A percentile compares a stretch with the other conserved stretches of the same genome.
These are phyloP conservation scores for Fusarium sp. DNA, from an alignment of 2,329 filamentous ascomycete genomes.

Conservation along the genomic window DNA sequence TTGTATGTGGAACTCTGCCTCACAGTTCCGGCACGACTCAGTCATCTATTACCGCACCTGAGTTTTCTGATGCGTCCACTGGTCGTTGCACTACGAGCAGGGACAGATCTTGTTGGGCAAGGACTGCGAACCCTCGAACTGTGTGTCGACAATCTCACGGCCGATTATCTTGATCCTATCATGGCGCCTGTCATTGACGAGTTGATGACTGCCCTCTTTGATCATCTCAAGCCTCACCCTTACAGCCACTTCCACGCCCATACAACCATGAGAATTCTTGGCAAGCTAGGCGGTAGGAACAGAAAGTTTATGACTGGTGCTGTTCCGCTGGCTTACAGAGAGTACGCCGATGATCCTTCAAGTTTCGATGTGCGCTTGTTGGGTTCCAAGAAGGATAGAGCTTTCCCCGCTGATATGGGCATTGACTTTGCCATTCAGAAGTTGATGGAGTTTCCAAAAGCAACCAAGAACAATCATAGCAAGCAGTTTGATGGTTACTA, in stretches of 20 bases:
- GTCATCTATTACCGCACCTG: slow-evolving; percentile 93
- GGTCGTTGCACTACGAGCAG: slow-evolving; percentile 92
- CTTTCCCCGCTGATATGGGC: slow-evolving; percentile 88
- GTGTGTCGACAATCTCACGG: slow-evolving; percentile 97
- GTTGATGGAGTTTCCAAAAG: slow-evolving; percentile 82
- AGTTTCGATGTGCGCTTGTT: slow-evolving; percentile 92
- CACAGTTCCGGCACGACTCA: slow-evolving; percentile 93
- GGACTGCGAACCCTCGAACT: slow-evolving; percentile 93
- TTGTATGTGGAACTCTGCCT: slow-evolving; percentile 97
- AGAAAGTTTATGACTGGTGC: slow-evolving; percentile 94
- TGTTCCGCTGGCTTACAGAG: slow-evolving; percentile 83
- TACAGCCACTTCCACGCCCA: slow-evolving; percentile 98
- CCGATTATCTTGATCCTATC: slow-evolving; percentile 97
- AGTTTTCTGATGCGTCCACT: slow-evolving; percentile 97
- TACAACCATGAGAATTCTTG: slow-evolving; percentile 96
- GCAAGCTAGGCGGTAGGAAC: slow-evolving; percentile 95
- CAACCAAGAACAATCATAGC: slow-evolving; percentile 61
- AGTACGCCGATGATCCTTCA: slow-evolving; percentile 86
- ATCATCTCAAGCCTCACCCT: slow-evolving; percentile 91
- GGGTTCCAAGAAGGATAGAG: slow-evolving; percentile 87
- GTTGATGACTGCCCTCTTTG: slow-evolving; percentile 96
- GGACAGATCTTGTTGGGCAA: slow-evolving; percentile 93
- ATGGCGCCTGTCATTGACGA: slow-evolving; percentile 99
- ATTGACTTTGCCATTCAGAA: slow-evolving; percentile 91
- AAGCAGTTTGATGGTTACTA: slow-evolving; percentile 84